Percentiles rank a stretch among this genome's conserved stretches.
Evolutionary conservation across 805 yeast genomes (phyloP).

Genomic region (Nadsonia fulvescens): DNA sequence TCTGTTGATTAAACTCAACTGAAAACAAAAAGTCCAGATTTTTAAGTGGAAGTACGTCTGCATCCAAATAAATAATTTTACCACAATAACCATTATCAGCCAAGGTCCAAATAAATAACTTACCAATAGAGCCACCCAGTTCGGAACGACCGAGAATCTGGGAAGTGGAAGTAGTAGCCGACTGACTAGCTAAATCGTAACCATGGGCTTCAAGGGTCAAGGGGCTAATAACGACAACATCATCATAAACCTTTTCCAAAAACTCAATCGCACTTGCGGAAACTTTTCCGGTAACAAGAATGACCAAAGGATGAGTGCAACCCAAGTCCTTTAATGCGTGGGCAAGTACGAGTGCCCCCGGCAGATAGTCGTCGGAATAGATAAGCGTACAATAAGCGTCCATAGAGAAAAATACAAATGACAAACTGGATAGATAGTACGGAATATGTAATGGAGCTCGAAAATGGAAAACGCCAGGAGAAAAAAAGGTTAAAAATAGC

Average conservation of each 20-base stretch:
- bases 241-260: constrained; percentile 13
- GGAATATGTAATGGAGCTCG: no score
- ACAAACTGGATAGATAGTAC: no score
- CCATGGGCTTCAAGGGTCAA: constrained; percentile 12
- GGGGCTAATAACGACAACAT: constrained; percentile 15
- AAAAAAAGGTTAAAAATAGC: no score
- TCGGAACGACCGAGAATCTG: constrained; percentile 29
- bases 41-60: constrained; percentile 31
- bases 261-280: constrained; percentile 7
- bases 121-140: constrained; percentile 29
- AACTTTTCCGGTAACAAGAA: constrained; percentile 15
- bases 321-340: constrained; percentile 15
- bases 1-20: constrained; percentile 2
- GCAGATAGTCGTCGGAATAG: constrained; percentile 25
- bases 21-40: constrained; percentile 18
- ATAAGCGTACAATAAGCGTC: constrained; percentile 23
- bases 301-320: constrained; percentile 12
- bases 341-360: constrained; percentile 36
- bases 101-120: constrained; percentile 36
- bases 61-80: constrained; percentile 32
- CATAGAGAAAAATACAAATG: no score
- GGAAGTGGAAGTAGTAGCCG: constrained; percentile 1
- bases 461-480: no score
- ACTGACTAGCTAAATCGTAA: constrained; percentile 10
- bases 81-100: constrained; percentile 19